These are phyloP conservation scores for Quercus dentata DNA, from an alignment of 306 rosid genomes.

Conservation along the genomic window DNA sequence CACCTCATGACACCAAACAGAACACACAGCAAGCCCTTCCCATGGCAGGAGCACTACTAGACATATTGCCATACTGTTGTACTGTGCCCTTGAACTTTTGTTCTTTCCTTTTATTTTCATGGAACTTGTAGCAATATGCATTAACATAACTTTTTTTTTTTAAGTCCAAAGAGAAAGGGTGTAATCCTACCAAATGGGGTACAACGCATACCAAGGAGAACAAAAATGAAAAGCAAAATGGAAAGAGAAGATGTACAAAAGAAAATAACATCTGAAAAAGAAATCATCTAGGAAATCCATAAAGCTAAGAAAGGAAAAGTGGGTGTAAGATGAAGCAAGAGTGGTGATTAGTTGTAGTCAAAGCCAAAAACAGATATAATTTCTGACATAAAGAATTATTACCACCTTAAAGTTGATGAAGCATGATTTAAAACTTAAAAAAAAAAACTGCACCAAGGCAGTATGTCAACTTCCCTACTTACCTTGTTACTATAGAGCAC, in stretches of 20 bases:
- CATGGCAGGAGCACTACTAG: neutral
- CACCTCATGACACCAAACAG: neutral
- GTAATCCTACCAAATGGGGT: too few species aligned
- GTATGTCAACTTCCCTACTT: slow-evolving; percentile 4
- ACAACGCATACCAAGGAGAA: too few species aligned
- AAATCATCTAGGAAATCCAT: too few species aligned
- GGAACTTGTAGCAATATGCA: too few species aligned
- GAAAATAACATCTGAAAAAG: too few species aligned
- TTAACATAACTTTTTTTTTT: too few species aligned
- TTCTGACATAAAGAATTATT: slow-evolving; percentile 1
- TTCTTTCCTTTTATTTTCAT: too few species aligned
- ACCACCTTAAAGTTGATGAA: neutral
- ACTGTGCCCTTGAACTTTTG: too few species aligned
- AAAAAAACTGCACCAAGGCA: neutral
- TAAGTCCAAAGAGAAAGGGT: too few species aligned
- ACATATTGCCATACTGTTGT: neutral
- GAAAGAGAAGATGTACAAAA: too few species aligned
- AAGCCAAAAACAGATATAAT: slow-evolving; percentile 15
- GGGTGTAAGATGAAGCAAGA: too few species aligned
- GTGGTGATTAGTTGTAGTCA: neutral
- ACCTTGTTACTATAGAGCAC: slow-evolving; percentile 81
- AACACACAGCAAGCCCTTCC: neutral
- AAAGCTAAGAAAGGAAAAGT: slow-evolving; percentile 4
- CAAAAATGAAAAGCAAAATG: too few species aligned
- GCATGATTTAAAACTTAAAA: neutral